Base-by-base conservation (phyloP, 2,329 filamentous ascomycete species). In the Mycogone perniciosa region DNA sequence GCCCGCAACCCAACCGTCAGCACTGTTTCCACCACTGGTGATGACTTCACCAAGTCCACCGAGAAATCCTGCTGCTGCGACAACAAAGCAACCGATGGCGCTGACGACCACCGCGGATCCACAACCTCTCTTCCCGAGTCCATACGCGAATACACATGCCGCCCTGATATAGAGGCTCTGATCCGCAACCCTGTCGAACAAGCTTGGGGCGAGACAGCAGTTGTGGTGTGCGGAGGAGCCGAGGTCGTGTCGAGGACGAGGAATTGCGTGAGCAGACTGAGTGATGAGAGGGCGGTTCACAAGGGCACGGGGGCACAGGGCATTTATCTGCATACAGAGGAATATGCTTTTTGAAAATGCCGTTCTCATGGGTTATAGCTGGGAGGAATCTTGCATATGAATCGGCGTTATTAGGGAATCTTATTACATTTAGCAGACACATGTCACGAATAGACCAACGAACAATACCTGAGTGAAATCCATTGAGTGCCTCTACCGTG, bases 271-370 rank as follows among this genome's bases (percentile, higher is more conserved):
- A 75, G 76, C 2, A 67, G 65, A 31, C 54, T 84, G 54, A 81
- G 78, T 48, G 80, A 84, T 57, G 80, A 84, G 65, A 67, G 81
- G 38, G 81, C 76, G 1, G 80, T 84, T 26, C 81, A 84, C 60
- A 84, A 84, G 62, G 81, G 81, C 5, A 83, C 79, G 0, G 80
- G 79, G 1, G 80, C 81, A 0, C 81, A 84, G 60, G 81, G 81
- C 0, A 83, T 84, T 38, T 74, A 77, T 60, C 59, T 84, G 50
- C 75, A 81, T 60, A 79, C 78, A 1, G 81, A 84, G 56, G 80
- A 84, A 61, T 84, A 82, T 62, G 72, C 71, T 27, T 79, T 79
- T 55, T 80, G 27, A 26, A 4, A 3, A 34, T 11, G 20, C n/a
- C 8, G 29, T 13, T 48, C 11, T 31, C 27, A 50, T 46, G 50